Percentiles rank a stretch among this genome's conserved stretches.
Evolutionary conservation across 2,329 filamentous ascomycete species (phyloP).

Genomic region (Hypoxylon sp.): DNA sequence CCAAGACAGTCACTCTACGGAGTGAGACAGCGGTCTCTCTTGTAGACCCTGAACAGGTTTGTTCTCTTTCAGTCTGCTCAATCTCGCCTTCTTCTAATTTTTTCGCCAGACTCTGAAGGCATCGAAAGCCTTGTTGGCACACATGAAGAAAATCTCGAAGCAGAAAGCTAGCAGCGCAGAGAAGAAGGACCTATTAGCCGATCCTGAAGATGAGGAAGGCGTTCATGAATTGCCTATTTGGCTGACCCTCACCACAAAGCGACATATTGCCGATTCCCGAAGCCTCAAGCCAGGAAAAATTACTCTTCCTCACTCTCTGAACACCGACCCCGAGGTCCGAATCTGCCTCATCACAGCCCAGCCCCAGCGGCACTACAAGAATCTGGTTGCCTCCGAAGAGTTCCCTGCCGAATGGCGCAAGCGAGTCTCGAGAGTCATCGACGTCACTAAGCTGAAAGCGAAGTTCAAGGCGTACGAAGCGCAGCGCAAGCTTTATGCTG

Average conservation of each 20-base stretch:
- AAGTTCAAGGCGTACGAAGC: conserved; percentile 93
- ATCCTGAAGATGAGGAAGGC: conserved; percentile 61
- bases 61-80: neutral
- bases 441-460: conserved; percentile 81
- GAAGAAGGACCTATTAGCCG: conserved; percentile 71
- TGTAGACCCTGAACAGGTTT: conserved; percentile 56
- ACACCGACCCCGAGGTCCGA: conserved; percentile 64
- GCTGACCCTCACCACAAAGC: conserved; percentile 75
- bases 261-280: conserved; percentile 77
- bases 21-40: conserved; percentile 53
- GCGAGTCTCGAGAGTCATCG: conserved; percentile 82
- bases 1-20: conserved; percentile 54
- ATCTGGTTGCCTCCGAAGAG: conserved; percentile 80
- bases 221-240: conserved; percentile 69
- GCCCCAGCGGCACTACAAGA: conserved; percentile 77
- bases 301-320: conserved; percentile 80
- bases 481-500: conserved; percentile 83
- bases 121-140: conserved; percentile 72
- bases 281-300: conserved; percentile 86
- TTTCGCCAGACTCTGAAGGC: conserved; percentile 69
- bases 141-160: conserved; percentile 71
- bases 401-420: conserved; percentile 77
- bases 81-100: conserved; percentile 1
- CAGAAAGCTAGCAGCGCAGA: conserved; percentile 61
- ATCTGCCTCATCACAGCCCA: conserved; percentile 90